Evolutionary conservation across 805 yeast genomes (phyloP), one percentile per base, ranked within the genome.

Genomic region (Candida tallmaniae): DNA sequence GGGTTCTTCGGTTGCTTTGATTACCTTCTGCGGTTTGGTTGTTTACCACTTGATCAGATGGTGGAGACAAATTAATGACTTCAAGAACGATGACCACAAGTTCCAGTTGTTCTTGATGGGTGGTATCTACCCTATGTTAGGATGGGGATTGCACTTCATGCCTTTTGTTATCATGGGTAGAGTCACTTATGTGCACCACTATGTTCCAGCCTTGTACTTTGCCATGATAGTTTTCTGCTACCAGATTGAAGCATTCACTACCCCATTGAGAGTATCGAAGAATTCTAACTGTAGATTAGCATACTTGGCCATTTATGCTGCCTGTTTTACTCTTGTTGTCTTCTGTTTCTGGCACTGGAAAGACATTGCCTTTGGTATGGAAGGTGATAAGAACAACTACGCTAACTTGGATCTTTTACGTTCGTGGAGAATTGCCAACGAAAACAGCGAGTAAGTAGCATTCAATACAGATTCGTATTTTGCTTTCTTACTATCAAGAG

Each of bases 171-270:
- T 87, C 40, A 90, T 90, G 98, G 88, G 94, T 9, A 83, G 98
- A 68, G 97, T 93, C 38, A 88, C 95, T 2, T 90, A 93, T 57
- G 93, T 90, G 22, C 98, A 90, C 62, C 98, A 90, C 59, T 90
- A 90, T 60, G 76, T 88, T 46, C 98, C 98, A 10, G 96, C 97
- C 1, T 72, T 89, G 44, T 90, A 84, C 63, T 90, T 90, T 66
- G 97, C 97, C 32, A 81, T 88, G 68, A 65, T 89, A 44, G 80
- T 86, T 20, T 70, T 78, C 46, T 77, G 76, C 37, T 83, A 76
- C 58, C 62, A 74, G 44, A 61, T 81, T 30, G 86, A 81, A 51
- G 41, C 45, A 6, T 58, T 63, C 48, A 62, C 71, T 15, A 32
- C 25, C 21, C 52, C 53, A 23, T 55, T 59, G 37, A 45, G 40